These are phyloP conservation scores for Handroanthus guayacan DNA, from an alignment of 257 asterid species.

Conservation along the genomic window DNA sequence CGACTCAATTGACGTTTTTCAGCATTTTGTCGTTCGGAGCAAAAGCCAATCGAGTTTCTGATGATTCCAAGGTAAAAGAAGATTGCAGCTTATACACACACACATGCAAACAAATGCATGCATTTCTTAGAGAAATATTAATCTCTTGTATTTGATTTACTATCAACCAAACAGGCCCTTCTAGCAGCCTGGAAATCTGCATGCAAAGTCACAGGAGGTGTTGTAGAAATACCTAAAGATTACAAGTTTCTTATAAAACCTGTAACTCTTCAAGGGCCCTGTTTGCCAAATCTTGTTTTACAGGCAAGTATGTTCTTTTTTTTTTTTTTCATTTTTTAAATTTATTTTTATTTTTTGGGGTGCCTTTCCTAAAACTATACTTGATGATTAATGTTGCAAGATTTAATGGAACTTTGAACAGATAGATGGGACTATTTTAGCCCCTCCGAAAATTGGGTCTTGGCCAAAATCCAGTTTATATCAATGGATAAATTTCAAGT, in stretches of 20 bases:
- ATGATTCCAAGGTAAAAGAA: conserved; percentile 66
- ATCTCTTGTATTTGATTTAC: neutral
- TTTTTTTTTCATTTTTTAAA: neutral
- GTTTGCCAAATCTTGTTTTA: conserved; percentile 70
- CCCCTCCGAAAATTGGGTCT: conserved; percentile 65
- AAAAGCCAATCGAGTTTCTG: conserved; percentile 68
- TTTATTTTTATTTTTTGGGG: neutral
- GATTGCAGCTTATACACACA: neutral
- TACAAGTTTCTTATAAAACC: conserved; percentile 68
- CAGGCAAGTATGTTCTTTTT: conserved; percentile 47
- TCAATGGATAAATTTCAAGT: conserved; percentile 84
- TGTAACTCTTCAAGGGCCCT: conserved; percentile 76
- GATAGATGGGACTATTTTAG: conserved; percentile 73
- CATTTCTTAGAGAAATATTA: neutral
- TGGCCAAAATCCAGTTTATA: conserved; percentile 70
- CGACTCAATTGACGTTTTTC: conserved; percentile 40
- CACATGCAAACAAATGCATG: neutral
- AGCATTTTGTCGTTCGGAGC: conserved; percentile 74
- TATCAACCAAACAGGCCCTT: conserved; percentile 58
- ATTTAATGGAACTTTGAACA: conserved; percentile 36
- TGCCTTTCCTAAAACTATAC: no score
- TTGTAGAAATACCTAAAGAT: conserved; percentile 56
- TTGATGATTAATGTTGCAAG: neutral
- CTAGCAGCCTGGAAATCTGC: conserved; percentile 76
- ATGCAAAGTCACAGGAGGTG: conserved; percentile 64